A percentile compares a stretch with the other conserved stretches of the same genome.
Conservation (phyloP, 768 basidiomycete genomes). For the Lactifluus hygrophoroides region DNA sequence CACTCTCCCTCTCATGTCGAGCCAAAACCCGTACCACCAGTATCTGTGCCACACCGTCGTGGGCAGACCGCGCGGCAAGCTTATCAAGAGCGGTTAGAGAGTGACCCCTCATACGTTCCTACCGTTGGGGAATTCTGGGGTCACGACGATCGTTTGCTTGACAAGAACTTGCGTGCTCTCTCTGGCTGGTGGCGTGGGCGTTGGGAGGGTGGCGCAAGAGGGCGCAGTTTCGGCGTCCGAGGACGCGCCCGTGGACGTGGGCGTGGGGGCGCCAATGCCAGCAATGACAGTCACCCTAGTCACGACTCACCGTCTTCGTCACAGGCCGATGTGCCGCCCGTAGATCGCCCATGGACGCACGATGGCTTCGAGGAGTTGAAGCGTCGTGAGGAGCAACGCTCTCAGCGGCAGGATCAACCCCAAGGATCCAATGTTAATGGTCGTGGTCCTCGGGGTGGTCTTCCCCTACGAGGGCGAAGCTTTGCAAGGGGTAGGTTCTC, state of each 20-base stretch:
- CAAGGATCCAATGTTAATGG: constrained; percentile 43
- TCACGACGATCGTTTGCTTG: constrained; percentile 84
- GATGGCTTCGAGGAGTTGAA: constrained; percentile 88
- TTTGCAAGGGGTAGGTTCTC: constrained; percentile 34
- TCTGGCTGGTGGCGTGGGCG: constrained; percentile 85
- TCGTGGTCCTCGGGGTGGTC: constrained; percentile 36
- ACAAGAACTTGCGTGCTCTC: constrained; percentile 71
- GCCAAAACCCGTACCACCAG: constrained; percentile 26
- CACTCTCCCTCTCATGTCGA: constrained; percentile 29
- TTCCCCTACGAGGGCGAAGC: constrained; percentile 32
- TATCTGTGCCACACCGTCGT: constrained; percentile 30
- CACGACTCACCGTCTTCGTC: constrained; percentile 20
- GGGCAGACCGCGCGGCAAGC: constrained; percentile 71
- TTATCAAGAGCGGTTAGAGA: constrained; percentile 74
- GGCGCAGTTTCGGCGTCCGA: constrained; percentile 46
- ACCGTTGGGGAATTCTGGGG: constrained; percentile 92
- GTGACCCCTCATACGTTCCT: constrained; percentile 84
- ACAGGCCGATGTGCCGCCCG: constrained; percentile 40
- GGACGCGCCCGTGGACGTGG: constrained; percentile 37
- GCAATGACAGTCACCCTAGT: constrained; percentile 18
- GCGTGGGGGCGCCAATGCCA: constrained; percentile 9
- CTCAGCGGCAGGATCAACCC: constrained; percentile 31
- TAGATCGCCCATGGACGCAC: constrained; percentile 72
- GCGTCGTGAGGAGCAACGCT: constrained; percentile 53
- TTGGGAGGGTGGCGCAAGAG: constrained; percentile 64